A percentile compares a stretch with the other conserved stretches of the same genome.
Conservation (phyloP, 75 land plant species). For the Pinus tabuliformis region DNA sequence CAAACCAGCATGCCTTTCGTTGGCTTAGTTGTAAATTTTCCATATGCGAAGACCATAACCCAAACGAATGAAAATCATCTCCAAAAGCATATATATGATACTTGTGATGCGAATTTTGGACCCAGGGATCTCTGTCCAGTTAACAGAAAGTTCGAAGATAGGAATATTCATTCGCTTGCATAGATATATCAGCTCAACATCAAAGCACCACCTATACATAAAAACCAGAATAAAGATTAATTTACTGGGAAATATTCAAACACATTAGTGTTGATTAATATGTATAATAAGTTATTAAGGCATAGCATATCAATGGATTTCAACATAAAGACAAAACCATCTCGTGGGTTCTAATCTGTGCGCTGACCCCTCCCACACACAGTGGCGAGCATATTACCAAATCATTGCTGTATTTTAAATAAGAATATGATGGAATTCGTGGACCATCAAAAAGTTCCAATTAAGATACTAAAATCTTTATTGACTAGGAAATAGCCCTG, state of each 20-base stretch:
- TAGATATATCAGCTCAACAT: slow-evolving; percentile 91
- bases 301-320: no score
- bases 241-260: not conserved
- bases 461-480: no score
- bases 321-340: no score
- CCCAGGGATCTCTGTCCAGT: slow-evolving; percentile 96
- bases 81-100: slow-evolving; percentile 93
- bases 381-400: no score
- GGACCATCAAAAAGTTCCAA: no score
- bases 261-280: not conserved
- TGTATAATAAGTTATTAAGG: no score
- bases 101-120: slow-evolving; percentile 91
- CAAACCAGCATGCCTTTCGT: no score
- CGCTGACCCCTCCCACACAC: no score
- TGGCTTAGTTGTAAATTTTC: slow-evolving; percentile 55
- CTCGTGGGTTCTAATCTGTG: no score
- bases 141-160: slow-evolving; percentile 79
- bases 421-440: no score
- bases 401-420: no score
- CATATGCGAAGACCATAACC: slow-evolving; percentile 87
- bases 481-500: no score
- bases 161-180: slow-evolving; percentile 78
- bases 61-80: slow-evolving; percentile 79
- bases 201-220: slow-evolving; percentile 94
- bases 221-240: not conserved